Evolutionary conservation across 192 early-diverging fungal genomes (phyloP).

Genomic region (Paraglomus brasilianum): DNA sequence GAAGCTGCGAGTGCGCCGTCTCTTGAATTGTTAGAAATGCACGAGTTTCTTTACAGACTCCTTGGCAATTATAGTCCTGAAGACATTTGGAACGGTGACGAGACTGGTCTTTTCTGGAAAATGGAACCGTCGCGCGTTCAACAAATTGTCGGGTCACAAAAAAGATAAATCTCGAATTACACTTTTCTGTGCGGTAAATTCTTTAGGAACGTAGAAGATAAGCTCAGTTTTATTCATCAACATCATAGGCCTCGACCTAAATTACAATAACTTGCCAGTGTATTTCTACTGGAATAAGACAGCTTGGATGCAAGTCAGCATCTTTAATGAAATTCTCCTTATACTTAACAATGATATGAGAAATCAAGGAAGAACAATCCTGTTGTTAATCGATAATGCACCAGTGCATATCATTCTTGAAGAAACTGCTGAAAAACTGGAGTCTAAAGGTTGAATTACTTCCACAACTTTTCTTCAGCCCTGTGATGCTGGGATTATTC

Average conservation of each 20-base stretch:
- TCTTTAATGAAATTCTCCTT: constrained; percentile 10
- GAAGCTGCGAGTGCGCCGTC: too few relatives aligned
- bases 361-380: not conserved
- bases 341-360: constrained; percentile 9
- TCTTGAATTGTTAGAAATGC: too few relatives aligned
- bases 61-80: too few relatives aligned
- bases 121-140: too few relatives aligned
- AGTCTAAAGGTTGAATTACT: constrained; percentile 20
- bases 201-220: not conserved
- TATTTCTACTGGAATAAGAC: constrained; percentile 10
- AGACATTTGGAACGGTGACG: too few relatives aligned
- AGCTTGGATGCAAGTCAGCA: too few relatives aligned
- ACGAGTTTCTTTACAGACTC: too few relatives aligned
- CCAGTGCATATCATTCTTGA: constrained; percentile 18
- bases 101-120: too few relatives aligned
- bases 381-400: constrained; percentile 11
- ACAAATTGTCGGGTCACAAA: not conserved
- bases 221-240: constrained; percentile 10
- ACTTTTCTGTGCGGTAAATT: constrained; percentile 1
- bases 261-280: constrained; percentile 3
- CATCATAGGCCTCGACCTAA: not conserved
- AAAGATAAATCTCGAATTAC: not conserved
- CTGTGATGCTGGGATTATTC: constrained; percentile 9
- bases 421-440: constrained; percentile 9
- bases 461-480: constrained; percentile 19